Percentiles rank a stretch among this genome's conserved stretches.
phyloP scores from a whole-genome alignment of 2,329 filamentous ascomycete genomes.

The Ustilaginoidea virens region DNA sequence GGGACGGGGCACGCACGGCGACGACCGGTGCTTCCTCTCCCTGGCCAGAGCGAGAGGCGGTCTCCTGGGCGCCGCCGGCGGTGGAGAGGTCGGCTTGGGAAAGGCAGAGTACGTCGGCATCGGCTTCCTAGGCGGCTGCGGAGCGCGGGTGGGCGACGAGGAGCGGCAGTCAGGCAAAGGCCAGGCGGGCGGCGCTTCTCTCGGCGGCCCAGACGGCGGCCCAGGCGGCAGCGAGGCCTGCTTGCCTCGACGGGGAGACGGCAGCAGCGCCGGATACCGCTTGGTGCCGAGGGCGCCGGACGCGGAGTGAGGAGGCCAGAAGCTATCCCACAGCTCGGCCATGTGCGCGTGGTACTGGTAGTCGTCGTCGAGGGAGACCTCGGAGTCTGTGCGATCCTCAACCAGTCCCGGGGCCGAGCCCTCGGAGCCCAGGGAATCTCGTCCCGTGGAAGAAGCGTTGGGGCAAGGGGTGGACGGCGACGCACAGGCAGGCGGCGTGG shows the following conservation, averaged over 20 bases:
- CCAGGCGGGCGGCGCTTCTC: constrained; percentile 8
- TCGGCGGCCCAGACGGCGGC: too few relatives aligned
- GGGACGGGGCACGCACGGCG: too few relatives aligned
- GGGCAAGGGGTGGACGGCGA: constrained; percentile 2
- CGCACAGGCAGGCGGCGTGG: not conserved
- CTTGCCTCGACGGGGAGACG: constrained; percentile 11
- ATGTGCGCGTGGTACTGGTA: constrained; percentile 29
- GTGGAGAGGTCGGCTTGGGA: constrained; percentile 16
- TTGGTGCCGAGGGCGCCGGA: too few relatives aligned
- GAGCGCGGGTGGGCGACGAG: constrained; percentile 1
- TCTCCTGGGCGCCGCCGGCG: too few relatives aligned
- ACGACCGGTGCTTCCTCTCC: not conserved
- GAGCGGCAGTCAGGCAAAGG: constrained; percentile 12
- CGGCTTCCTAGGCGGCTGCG: constrained; percentile 8
- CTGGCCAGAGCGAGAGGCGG: not conserved
- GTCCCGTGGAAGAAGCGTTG: constrained; percentile 1
- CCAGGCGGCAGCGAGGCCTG: too few relatives aligned
- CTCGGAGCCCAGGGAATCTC: constrained; percentile 24
- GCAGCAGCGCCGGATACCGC: constrained; percentile 17
- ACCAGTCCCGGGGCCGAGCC: constrained; percentile 32
- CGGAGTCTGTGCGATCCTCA: constrained; percentile 35
- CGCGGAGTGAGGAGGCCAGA: constrained; percentile 19
- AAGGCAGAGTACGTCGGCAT: constrained; percentile 25
- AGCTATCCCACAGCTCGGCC: constrained; percentile 34
- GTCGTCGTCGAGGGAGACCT: constrained; percentile 34